Conservation (phyloP, 352 stramenopile species). For the Pythium volutum region DNA sequence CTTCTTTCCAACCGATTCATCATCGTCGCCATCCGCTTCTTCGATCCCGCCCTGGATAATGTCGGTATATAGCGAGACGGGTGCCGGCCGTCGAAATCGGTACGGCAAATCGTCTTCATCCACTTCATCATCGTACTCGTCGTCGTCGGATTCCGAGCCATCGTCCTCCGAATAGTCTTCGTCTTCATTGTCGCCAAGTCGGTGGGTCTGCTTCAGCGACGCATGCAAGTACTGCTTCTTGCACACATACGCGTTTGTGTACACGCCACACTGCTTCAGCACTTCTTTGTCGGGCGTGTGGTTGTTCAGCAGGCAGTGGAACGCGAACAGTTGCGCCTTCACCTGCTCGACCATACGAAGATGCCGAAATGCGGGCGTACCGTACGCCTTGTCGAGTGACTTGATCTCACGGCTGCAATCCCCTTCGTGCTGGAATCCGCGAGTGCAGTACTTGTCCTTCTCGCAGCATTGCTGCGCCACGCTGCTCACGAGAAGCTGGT, state of each 20-base stretch:
- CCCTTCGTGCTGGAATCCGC: conserved; percentile 64
- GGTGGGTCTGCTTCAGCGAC: conserved; percentile 38
- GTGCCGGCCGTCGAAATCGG: conserved; percentile 27
- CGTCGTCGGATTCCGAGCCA: conserved; percentile 55
- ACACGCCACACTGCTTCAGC: conserved; percentile 83
- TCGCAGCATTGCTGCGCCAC: conserved; percentile 58
- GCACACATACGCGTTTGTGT: conserved; percentile 76
- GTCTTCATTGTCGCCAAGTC: conserved; percentile 48
- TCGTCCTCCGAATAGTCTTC: conserved; percentile 73
- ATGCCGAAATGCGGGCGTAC: conserved; percentile 56
- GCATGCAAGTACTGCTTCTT: conserved; percentile 59
- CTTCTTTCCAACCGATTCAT: conserved; percentile 46
- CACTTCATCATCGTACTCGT: conserved; percentile 65
- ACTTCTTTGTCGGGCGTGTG: conserved; percentile 83
- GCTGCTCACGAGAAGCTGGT: conserved; percentile 54
- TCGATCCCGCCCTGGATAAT: conserved; percentile 48
- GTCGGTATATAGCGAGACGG: conserved; percentile 51
- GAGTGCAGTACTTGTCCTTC: conserved; percentile 84
- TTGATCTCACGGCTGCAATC: conserved; percentile 81
- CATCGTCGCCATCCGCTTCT: conserved; percentile 38
- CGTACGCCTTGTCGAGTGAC: conserved; percentile 61
- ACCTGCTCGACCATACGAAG: conserved; percentile 85
- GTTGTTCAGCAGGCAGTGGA: conserved; percentile 87
- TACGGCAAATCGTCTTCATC: conserved; percentile 49
- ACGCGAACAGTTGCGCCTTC: conserved; percentile 85